Evolutionary conservation across 305 asterid species (phyloP), one percentile per base, ranked within the genome.

Genomic region (Solanum hybrid): DNA sequence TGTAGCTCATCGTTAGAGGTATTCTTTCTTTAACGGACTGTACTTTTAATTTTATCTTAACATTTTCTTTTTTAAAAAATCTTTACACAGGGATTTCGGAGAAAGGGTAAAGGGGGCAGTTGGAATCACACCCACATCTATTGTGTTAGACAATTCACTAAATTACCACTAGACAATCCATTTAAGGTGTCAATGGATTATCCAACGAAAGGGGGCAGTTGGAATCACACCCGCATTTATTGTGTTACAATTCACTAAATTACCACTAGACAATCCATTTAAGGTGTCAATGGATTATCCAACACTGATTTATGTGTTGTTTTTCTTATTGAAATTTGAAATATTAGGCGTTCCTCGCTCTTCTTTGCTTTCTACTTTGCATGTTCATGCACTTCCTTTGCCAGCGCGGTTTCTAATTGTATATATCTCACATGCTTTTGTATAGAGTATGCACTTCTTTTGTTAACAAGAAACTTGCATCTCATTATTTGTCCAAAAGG

Each of bases 1-100:
- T 96, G 99, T 94, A 92, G 90, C 95, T 94, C 98, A 91, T 93
- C 94, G 51, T 92, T 96, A 90, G 98, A 97, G 99, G 99, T 95
- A 61, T 31, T 61, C 42, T 90, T 93, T 90, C 85, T 87, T 75
- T 34, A 74, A 11, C 13, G 51, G 86, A 81, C 64, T 75, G 86
- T 88, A 42, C 84, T 88, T 3, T 42, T 29, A 74, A 46, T 14
- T 71, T 18, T 37, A n/a, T 71, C 12, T 37, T 39, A 12, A 40
- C 84, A 37, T 73, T 71, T 34, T 77, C 29, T 77, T 34, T 22
- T 33, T 3, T 0, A 10, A 77, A 77, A 9, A 77, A 5, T 77
- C 29, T 11, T 18, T 87, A 34, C 57, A 4, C 28, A 24, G 69
- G 87, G 87, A 33, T 77, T 46, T 40, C 5, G 2, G 69, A 11